These are phyloP conservation scores for Actinidia arguta DNA, from an alignment of 179 eudicot species.

Conservation along the genomic window DNA sequence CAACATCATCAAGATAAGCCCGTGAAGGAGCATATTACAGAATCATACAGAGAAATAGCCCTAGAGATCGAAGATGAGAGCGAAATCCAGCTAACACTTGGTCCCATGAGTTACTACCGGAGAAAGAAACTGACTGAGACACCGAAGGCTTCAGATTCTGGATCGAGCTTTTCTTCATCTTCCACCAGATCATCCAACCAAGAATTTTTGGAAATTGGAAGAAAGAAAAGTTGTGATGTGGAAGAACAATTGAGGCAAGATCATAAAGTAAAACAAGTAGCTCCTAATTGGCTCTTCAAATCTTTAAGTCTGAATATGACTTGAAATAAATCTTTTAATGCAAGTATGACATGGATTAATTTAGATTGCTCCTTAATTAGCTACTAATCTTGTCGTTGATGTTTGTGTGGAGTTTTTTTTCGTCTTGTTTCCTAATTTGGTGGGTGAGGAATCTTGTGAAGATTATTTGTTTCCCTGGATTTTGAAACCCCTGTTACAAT, in stretches of 20 bases:
- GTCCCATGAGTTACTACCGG: conserved; percentile 41
- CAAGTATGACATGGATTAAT: background rate
- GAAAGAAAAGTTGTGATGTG: conserved; percentile 1
- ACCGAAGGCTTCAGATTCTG: conserved; percentile 39
- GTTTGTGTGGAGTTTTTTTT: background rate
- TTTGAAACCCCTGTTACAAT: conserved; percentile 3
- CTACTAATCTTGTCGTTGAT: background rate
- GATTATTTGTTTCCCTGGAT: conserved; percentile 17
- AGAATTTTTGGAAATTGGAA: background rate
- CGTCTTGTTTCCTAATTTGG: background rate
- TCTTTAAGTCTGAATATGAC: conserved; percentile 21
- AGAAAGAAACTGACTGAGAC: conserved; percentile 35
- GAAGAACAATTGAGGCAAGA: conserved; percentile 9
- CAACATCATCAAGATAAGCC: no score
- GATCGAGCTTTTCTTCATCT: conserved; percentile 67
- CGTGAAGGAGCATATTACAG: no score
- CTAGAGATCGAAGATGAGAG: conserved; percentile 42
- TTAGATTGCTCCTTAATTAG: no score
- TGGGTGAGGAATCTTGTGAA: conserved; percentile 16
- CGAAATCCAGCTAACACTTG: conserved; percentile 78
- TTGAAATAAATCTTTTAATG: conserved; percentile 9
- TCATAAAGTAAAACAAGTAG: conserved; percentile 3
- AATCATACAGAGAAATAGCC: background rate
- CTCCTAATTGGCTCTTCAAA: conserved; percentile 17
- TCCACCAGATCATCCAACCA: conserved; percentile 29